Base-by-base conservation (phyloP, 2,329 filamentous ascomycete genomes). In the Fusarium robinianum region DNA sequence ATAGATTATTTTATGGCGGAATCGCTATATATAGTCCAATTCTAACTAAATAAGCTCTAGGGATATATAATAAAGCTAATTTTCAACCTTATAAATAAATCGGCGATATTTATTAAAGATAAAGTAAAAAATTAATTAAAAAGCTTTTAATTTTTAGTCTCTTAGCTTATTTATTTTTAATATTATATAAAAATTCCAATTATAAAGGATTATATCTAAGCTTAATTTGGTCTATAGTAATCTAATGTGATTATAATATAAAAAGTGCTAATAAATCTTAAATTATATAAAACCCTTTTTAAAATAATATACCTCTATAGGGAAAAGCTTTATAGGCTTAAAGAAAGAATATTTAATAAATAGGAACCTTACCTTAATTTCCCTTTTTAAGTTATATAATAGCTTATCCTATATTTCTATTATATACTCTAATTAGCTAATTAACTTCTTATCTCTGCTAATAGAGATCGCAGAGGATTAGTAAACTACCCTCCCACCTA, bases 391-490 rank as follows among this genome's bases (percentile, higher is more conserved):
- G 8, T 42, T 19, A 31, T 36, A 19, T 24, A 24, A 36, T 15
- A 42, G 25, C 40, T 36, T 36, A 10, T 30, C 40, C 40, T 32
- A 42, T 31, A 25, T 25, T 42, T 42, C 40, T 3, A 32, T 25
- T n/a, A 25, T 21, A 21, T 36, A 42, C 31, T 42, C 40, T 30
- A 15, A 42, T 42, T 14, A 42, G 15, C 4, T 30, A 32, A 19
- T 18, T 36, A 32, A 15, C 18, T 16, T 42, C 40, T 24, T 42
- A 25, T 18, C 25, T 36, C 10, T 42, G 31, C 12, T 35, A 15
- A 24, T 42, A 36, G 31, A 42, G 40, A 11, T 42, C 40, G 32
- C 31, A 36, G 14, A 42, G 32, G 25, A 42, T 42, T n/a, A 32
- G 32, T 14, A 42, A 17, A 19, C 32, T 42, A 25, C 31, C 15